A percentile compares a stretch with the other conserved stretches of the same genome.
Conservation (phyloP, 2,329 filamentous ascomycete species). For the Coniochaeta pulveracea region DNA sequence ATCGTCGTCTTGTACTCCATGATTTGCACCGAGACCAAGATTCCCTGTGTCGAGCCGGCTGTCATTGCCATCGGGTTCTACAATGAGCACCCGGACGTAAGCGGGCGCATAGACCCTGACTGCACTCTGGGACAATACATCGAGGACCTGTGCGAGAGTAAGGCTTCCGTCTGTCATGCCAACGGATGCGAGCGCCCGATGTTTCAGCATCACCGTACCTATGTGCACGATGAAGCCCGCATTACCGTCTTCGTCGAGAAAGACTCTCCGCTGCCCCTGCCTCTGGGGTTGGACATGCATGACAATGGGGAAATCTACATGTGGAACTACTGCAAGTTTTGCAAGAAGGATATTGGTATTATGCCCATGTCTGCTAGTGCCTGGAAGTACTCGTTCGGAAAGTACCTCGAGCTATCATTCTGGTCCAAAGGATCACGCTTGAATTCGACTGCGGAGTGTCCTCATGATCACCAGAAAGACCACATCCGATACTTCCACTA, state of each 20-base stretch:
- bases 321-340: slow-evolving; percentile 95
- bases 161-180: slow-evolving; percentile 65
- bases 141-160: slow-evolving; percentile 72
- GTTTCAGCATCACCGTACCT: slow-evolving; percentile 88
- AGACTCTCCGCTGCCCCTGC: slow-evolving; percentile 25
- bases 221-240: slow-evolving; percentile 91
- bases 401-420: slow-evolving; percentile 95
- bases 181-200: slow-evolving; percentile 83
- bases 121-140: slow-evolving; percentile 93
- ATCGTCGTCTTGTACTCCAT: slow-evolving; percentile 91
- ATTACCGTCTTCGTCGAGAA: slow-evolving; percentile 84
- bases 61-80: slow-evolving; percentile 90
- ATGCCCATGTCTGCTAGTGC: slow-evolving; percentile 87
- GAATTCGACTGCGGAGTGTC: slow-evolving; percentile 59
- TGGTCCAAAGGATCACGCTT: slow-evolving; percentile 80
- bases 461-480: slow-evolving; percentile 85
- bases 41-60: slow-evolving; percentile 84
- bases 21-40: slow-evolving; percentile 86
- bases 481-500: slow-evolving; percentile 90
- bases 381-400: slow-evolving; percentile 97
- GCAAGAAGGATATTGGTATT: slow-evolving; percentile 79
- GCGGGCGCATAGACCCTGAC: slow-evolving; percentile 64
- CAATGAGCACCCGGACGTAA: slow-evolving; percentile 64
- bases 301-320: slow-evolving; percentile 65
- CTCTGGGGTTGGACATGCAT: slow-evolving; percentile 47